Conservation (phyloP, 2,329 filamentous ascomycete genomes). For the Penicillium psychrosexuale region DNA sequence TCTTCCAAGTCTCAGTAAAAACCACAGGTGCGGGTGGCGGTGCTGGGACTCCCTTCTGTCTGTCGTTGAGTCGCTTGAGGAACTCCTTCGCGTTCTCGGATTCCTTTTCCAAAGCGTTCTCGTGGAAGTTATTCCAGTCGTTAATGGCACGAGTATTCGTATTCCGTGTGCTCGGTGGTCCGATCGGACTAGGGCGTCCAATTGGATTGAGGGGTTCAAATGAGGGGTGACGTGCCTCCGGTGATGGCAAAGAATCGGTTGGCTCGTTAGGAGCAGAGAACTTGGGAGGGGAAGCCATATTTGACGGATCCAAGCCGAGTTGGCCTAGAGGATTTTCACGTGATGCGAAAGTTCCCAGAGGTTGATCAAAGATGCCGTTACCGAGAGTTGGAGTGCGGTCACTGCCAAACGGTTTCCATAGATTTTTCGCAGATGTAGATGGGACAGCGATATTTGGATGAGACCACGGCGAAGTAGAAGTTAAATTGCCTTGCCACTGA, state of each 20-base stretch:
- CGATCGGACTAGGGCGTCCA: slow-evolving; percentile 46
- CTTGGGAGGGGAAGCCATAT: slow-evolving; percentile 34
- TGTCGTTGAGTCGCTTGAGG: slow-evolving; percentile 39
- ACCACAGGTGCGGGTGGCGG: slow-evolving; percentile 31
- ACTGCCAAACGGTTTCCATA: slow-evolving; percentile 58
- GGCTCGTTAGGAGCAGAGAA: slow-evolving; percentile 37
- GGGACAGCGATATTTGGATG: slow-evolving; percentile 34
- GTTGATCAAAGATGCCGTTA: slow-evolving; percentile 61
- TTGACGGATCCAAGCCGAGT: slow-evolving; percentile 40
- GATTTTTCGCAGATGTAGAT: slow-evolving; percentile 44
- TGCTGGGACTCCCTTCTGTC: slow-evolving; percentile 19
- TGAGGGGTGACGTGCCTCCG: slow-evolving; percentile 37
- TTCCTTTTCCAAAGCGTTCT: slow-evolving; percentile 40
- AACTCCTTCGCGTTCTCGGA: slow-evolving; percentile 41
- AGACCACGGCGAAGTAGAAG: slow-evolving; percentile 38
- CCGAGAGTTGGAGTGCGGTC: slow-evolving; percentile 59
- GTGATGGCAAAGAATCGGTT: slow-evolving; percentile 38
- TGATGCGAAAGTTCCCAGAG: slow-evolving; percentile 46
- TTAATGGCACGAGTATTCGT: slow-evolving; percentile 25
- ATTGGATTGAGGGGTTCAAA: slow-evolving; percentile 42
- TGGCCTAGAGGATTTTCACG: slow-evolving; percentile 44
- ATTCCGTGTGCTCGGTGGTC: slow-evolving; percentile 41
- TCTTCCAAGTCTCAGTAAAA: slow-evolving; percentile 49
- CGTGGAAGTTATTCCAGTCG: slow-evolving; percentile 47
- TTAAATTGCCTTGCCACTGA: slow-evolving; percentile 40